Conservation (phyloP, 2,329 filamentous ascomycete species). For the Fusarium sublunatum region DNA sequence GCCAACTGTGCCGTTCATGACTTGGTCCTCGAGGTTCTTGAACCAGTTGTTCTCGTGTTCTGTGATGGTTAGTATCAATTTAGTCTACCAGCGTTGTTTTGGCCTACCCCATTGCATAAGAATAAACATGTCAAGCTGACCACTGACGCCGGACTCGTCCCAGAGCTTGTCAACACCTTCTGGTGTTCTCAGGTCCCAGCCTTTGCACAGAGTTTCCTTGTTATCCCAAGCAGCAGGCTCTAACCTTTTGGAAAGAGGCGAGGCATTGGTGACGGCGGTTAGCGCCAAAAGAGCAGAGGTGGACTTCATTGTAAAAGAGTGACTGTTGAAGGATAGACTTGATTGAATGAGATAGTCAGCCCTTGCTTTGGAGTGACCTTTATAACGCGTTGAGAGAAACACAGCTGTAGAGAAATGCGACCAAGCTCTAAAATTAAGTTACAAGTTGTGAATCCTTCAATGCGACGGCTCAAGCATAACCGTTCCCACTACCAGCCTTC, state of each 20-base stretch:
- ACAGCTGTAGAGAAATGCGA: background rate
- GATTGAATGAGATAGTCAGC: background rate
- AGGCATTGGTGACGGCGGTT: background rate
- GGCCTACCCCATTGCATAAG: slow-evolving; percentile 10
- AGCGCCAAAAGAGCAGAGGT: slow-evolving; percentile 3
- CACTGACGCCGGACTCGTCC: slow-evolving; percentile 3
- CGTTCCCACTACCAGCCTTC: background rate
- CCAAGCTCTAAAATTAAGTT: background rate
- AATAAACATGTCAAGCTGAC: slow-evolving; percentile 13
- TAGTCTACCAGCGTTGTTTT: fast-evolving
- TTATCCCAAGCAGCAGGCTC: background rate
- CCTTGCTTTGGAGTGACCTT: background rate
- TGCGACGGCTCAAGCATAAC: background rate
- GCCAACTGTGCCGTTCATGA: slow-evolving; percentile 9
- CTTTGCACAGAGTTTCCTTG: slow-evolving; percentile 19
- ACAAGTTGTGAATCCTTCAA: background rate
- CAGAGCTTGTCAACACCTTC: slow-evolving; percentile 22
- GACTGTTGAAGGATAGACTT: background rate
- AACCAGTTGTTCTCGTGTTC: slow-evolving; percentile 27
- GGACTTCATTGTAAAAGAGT: slow-evolving; percentile 14
- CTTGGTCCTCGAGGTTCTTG: slow-evolving; percentile 18
- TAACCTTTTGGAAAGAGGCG: background rate
- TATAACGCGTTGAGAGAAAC: background rate
- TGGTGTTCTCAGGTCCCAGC: slow-evolving; percentile 16
- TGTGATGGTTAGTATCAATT: background rate